Evolutionary conservation across 768 basidiomycete genomes (phyloP).

Genomic region (Paxillus rubicundulus): DNA sequence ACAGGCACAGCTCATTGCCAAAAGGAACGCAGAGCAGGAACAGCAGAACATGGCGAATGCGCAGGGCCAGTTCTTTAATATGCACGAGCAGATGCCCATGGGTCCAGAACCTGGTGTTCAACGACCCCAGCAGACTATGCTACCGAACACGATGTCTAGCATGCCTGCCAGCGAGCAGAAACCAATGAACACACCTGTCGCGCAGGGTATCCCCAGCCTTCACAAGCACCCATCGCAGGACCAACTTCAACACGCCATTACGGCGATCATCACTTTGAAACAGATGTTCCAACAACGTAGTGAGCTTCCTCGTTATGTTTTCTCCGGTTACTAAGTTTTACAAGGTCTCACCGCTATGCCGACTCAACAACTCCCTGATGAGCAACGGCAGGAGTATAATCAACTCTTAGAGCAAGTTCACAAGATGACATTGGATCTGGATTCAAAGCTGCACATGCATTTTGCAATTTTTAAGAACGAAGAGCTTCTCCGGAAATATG

Average conservation of each 20-base stretch:
- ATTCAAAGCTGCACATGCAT: conserved; percentile 48
- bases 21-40: conserved; percentile 23
- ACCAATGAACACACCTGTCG: conserved; percentile 11
- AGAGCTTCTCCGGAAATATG: conserved; percentile 45
- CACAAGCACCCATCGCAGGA: conserved; percentile 28
- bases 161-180: conserved; percentile 18
- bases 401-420: conserved; percentile 47
- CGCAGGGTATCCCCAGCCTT: conserved; percentile 2
- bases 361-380: conserved; percentile 44
- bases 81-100: conserved; percentile 19
- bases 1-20: conserved; percentile 10
- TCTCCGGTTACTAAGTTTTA: conserved; percentile 10
- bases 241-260: conserved; percentile 30
- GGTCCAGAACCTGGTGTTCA: conserved; percentile 14
- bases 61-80: conserved; percentile 16
- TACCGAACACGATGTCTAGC: conserved; percentile 9
- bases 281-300: conserved; percentile 33
- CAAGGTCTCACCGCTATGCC: conserved; percentile 37
- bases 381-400: conserved; percentile 55
- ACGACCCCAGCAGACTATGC: conserved; percentile 13
- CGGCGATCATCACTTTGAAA: conserved; percentile 33
- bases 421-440: conserved; percentile 46
- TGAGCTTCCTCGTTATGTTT: conserved; percentile 16
- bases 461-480: conserved; percentile 47
- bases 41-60: conserved; percentile 19